phyloP scores from a whole-genome alignment of 2,329 filamentous ascomycete genomes.

The Biscogniauxia sp. region DNA sequence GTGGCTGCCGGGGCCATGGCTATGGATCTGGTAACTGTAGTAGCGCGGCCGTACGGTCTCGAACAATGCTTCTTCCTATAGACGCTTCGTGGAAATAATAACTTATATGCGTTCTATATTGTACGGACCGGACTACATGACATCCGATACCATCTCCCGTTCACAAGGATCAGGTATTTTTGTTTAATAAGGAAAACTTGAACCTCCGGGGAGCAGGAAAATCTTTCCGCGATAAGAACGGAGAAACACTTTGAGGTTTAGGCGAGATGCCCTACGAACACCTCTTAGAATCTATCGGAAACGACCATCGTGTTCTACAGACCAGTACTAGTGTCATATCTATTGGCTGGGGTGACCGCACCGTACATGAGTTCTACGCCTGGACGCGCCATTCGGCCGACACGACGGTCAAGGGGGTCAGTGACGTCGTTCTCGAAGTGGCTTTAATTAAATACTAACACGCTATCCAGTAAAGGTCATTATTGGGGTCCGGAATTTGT shows the following conservation, averaged over 20 bases:
- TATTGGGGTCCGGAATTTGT: neutral
- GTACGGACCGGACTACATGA: neutral
- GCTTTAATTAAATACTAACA: neutral
- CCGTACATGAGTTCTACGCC: neutral
- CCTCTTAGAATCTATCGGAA: slow-evolving; percentile 26
- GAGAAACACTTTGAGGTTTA: slow-evolving; percentile 26
- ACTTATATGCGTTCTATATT: slow-evolving; percentile 23
- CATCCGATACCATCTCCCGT: neutral
- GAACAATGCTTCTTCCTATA: slow-evolving; percentile 8
- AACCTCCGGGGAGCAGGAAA: slow-evolving; percentile 26
- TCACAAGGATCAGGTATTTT: neutral
- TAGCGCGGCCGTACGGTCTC: slow-evolving; percentile 16
- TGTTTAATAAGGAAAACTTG: neutral
- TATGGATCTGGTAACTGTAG: slow-evolving; percentile 22
- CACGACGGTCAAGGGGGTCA: neutral
- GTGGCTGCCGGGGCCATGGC: slow-evolving; percentile 32
- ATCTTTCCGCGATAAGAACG: slow-evolving; percentile 33
- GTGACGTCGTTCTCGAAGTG: neutral
- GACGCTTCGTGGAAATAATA: slow-evolving; percentile 17
- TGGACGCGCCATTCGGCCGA: neutral
- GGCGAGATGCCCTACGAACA: slow-evolving; percentile 17
- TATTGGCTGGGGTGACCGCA: neutral
- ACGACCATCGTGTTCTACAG: slow-evolving; percentile 8
- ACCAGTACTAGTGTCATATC: neutral
- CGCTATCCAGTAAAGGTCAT: neutral